Base-by-base conservation (phyloP, 192 early-diverging fungal genomes). In the Radiomyces spectabilis region DNA sequence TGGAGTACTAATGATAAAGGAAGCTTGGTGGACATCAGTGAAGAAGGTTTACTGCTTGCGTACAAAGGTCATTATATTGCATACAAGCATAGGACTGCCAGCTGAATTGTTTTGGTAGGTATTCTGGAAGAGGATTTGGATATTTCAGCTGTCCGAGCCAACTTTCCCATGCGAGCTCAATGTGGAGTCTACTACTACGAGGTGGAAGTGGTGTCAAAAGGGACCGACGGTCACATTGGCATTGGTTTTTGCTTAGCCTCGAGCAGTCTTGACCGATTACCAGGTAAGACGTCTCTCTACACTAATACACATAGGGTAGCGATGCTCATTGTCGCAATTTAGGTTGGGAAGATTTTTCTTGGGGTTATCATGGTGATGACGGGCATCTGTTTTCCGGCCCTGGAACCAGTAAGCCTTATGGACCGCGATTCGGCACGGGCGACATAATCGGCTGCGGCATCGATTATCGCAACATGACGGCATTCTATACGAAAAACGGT, bases 321-420 rank as follows among this genome's bases (percentile, higher is more conserved):
- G n/a, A n/a, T n/a, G n/a, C n/a, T n/a, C n/a, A n/a, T n/a, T n/a
- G n/a, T n/a, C n/a, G n/a, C n/a, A n/a, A n/a, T n/a, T n/a, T 47
- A 58, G 58, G 95, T 3, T 95, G 87, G 89, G 92, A 95, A 46
- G 66, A 78, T 4, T 65, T 81, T 40, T 93, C 92, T 13, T 99
- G 92, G 90, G 97, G 97, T 12, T 99, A 98, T 73, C 93, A 98
- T 64, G 95, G 91, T 42, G 93, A 95, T 61, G 92, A 97, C 65
- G 97, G 97, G 21, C 74, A 93, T 44, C 69, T 74, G 24, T 97
- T 91, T 57, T 72, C 72, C 41, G 82, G 85, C 3, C 44, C 45
- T 12, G 89, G 89, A 3, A 85, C 77, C 6, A 92, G 93, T 18
- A 65, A 77, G 18, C 61, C 71, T 8, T 99, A 87, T 55, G 97